These are phyloP conservation scores for Coemansia sp. DNA, from an alignment of 192 early-diverging fungal genomes.

Conservation along the genomic window DNA sequence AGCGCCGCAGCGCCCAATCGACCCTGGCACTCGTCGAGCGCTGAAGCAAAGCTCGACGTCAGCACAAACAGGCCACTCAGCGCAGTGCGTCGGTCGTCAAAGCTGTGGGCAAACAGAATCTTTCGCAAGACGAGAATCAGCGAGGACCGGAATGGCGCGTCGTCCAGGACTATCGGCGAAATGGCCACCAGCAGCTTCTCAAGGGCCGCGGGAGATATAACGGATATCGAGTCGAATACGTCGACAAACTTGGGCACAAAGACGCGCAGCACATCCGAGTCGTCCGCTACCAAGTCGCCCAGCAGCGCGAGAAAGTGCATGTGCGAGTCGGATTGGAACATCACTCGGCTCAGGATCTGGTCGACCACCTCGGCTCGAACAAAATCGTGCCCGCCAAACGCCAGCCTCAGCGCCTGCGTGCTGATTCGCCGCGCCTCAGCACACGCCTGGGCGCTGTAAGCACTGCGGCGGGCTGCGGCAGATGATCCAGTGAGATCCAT, in stretches of 20 bases:
- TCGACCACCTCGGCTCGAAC: slow-evolving; percentile 71
- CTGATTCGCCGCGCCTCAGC: slow-evolving; percentile 17
- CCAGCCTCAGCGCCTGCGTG: slow-evolving; percentile 21
- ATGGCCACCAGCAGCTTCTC: slow-evolving; percentile 61
- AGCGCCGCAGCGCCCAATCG: not conserved
- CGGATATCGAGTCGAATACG: slow-evolving; percentile 67
- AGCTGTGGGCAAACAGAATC: slow-evolving; percentile 64
- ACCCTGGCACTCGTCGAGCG: slow-evolving; percentile 8
- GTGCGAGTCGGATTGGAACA: slow-evolving; percentile 34
- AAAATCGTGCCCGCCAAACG: slow-evolving; percentile 63
- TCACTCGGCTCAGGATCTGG: slow-evolving; percentile 57
- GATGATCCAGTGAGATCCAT: slow-evolving; percentile 22
- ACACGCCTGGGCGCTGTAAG: slow-evolving; percentile 22
- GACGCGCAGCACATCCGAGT: slow-evolving; percentile 26
- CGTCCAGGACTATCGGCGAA: slow-evolving; percentile 58
- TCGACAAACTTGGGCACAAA: slow-evolving; percentile 61
- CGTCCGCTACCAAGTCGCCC: slow-evolving; percentile 23
- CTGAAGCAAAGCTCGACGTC: slow-evolving; percentile 31
- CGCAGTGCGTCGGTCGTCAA: slow-evolving; percentile 65
- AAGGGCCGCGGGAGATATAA: slow-evolving; percentile 57
- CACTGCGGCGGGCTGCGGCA: slow-evolving; percentile 10
- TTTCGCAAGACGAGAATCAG: slow-evolving; percentile 74
- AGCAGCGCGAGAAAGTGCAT: slow-evolving; percentile 29
- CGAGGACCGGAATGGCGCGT: slow-evolving; percentile 62
- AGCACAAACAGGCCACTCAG: slow-evolving; percentile 65